A percentile compares a stretch with the other conserved stretches of the same genome.
phyloP scores from a whole-genome alignment of 129 eudicot species.

The Centaurea solstitialis region DNA sequence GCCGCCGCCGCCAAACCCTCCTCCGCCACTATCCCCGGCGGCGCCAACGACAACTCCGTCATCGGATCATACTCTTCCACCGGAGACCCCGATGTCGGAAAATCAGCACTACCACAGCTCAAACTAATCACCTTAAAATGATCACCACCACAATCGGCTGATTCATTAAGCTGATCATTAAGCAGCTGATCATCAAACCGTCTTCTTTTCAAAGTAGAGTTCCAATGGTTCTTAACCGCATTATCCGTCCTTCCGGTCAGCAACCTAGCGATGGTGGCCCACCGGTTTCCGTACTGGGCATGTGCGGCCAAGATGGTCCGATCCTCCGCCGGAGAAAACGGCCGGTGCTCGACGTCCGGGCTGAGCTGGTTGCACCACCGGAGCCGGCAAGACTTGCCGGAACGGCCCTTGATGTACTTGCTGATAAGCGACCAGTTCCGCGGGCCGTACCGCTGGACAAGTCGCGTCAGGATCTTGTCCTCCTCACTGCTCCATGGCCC shows the following conservation, averaged over 20 bases:
- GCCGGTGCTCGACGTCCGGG: constrained; percentile 74
- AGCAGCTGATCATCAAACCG: no score
- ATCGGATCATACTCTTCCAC: constrained; percentile 46
- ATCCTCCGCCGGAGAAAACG: constrained; percentile 63
- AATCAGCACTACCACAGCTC: background rate
- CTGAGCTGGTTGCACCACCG: constrained; percentile 89
- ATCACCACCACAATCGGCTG: constrained; percentile 1
- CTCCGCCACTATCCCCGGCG: constrained; percentile 56
- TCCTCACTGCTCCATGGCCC: constrained; percentile 90
- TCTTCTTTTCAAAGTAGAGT: constrained; percentile 55
- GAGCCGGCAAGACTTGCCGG: constrained; percentile 77
- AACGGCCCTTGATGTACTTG: constrained; percentile 74
- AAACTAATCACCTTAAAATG: constrained; percentile 10
- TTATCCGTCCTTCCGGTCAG: constrained; percentile 78
- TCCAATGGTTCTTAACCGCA: constrained; percentile 88
- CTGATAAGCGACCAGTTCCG: constrained; percentile 82
- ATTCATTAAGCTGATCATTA: background rate
- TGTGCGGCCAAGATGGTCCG: constrained; percentile 62
- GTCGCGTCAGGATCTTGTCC: constrained; percentile 60
- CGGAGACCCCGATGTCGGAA: constrained; percentile 30
- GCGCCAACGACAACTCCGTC: constrained; percentile 62
- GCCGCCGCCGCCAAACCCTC: constrained; percentile 27
- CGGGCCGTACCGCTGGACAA: constrained; percentile 68
- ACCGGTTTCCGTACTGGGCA: constrained; percentile 60
- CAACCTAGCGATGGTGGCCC: constrained; percentile 82